Evolutionary conservation across 495 filamentous ascomycete species (phyloP).

Genomic region (Aspergillus affinis): DNA sequence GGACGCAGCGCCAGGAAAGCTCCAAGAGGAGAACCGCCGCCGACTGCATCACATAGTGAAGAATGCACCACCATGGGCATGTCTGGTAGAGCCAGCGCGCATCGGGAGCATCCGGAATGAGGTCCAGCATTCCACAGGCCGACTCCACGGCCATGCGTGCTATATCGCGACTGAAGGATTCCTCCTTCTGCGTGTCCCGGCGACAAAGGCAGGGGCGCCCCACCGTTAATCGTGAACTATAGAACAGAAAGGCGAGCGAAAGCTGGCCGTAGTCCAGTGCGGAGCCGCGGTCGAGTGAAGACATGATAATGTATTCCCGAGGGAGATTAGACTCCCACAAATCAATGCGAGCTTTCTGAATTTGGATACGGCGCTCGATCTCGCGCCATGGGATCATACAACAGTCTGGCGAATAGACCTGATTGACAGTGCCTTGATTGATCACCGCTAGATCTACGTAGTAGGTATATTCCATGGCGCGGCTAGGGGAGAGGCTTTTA

Average conservation of each 20-base stretch:
- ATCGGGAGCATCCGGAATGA: constrained; percentile 43
- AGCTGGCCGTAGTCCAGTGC: constrained; percentile 4
- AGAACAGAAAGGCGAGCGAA: constrained; percentile 50
- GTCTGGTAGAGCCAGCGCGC: constrained; percentile 41
- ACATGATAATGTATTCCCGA: constrained; percentile 11
- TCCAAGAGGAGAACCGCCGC: constrained; percentile 56
- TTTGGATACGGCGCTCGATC: not conserved
- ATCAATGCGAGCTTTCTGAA: not conserved
- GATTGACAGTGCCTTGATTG: not conserved
- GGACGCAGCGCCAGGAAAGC: constrained; percentile 37
- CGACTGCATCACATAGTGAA: constrained; percentile 63
- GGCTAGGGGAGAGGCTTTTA: not conserved
- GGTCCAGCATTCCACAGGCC: constrained; percentile 45
- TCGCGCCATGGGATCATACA: not conserved
- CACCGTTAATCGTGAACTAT: constrained; percentile 55
- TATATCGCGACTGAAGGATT: constrained; percentile 43
- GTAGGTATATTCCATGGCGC: not conserved
- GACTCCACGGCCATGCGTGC: constrained; percentile 51
- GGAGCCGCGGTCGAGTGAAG: constrained; percentile 28
- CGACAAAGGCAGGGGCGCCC: constrained; percentile 58
- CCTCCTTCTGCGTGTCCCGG: constrained; percentile 9
- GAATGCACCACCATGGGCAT: constrained; percentile 58
- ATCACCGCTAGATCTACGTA: not conserved
- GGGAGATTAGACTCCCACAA: not conserved
- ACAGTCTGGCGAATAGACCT: not conserved